Base-by-base conservation (phyloP, 2,329 filamentous ascomycete genomes). In the Lizonia empirigonia region DNA sequence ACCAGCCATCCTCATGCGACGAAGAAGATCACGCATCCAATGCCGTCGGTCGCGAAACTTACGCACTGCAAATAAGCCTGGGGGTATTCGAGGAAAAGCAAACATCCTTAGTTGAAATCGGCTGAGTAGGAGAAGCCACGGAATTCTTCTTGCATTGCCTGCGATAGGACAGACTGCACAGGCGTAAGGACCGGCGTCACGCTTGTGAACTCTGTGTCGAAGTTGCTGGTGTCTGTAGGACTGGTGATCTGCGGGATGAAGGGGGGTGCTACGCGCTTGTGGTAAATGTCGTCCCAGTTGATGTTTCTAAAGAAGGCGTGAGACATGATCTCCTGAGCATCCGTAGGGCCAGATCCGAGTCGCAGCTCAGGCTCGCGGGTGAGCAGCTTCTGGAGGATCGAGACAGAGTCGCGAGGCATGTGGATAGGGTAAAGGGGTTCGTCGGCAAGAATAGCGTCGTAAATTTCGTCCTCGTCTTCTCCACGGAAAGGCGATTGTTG, bases 91-190 rank as follows among this genome's bases (percentile, higher is more conserved):
- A 53, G 18, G 51, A 44, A 53, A 53, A 55, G 44, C 53, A 58
- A 56, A 49, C 29, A 52, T 55, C 39, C 50, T 65, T 65, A 74
- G 44, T 88, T 88, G 77, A 95, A 95, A 74, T 96, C 91, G 54
- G 90, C 90, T 44, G 90, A 94, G 77, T 99, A 99, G 20, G 93
- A 97, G 80, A 99, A 99, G 61, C 94, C 94, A 53, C 94, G 86
- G 88, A 99, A 99, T 74, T 99, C 92, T 79, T 99, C 94, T 78
- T 99, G 94, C 92, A 97, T 97, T 34, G 91, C 91, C 80, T 97
- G 94, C 22, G 93, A 96, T 58, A 99, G 83, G 35, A 99, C 94
- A 76, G 91, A 96, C 77, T 97, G 92, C 47, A 99, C 94, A 42
- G 94, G 94, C 23, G 94, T 99, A 62, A 99, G 82, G 50, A 99